Conservation (phyloP, 495 filamentous ascomycete species). For the Hypomontagnella submonticulosa region DNA sequence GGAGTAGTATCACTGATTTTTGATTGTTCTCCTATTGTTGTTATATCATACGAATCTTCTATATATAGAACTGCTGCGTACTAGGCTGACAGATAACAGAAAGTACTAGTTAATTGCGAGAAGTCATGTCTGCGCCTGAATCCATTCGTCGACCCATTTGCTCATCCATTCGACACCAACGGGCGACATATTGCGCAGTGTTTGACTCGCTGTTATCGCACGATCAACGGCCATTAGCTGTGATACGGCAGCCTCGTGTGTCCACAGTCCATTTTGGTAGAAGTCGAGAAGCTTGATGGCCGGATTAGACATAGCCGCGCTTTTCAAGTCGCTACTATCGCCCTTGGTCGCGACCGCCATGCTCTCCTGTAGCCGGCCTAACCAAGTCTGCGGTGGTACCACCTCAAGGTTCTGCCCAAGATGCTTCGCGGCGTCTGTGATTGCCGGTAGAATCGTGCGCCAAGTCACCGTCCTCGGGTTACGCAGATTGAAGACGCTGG, state of each 20-base stretch:
- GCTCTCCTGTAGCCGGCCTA: constrained; percentile 8
- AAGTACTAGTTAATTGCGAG: no score
- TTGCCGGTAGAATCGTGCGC: constrained; percentile 4
- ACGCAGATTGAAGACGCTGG: constrained; percentile 22
- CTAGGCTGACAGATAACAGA: no score
- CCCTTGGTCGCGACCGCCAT: constrained; percentile 1
- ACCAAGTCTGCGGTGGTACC: constrained; percentile 20
- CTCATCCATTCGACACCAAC: constrained; percentile 26
- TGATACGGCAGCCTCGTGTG: neutral
- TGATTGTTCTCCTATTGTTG: no score
- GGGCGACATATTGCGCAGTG: constrained; percentile 27
- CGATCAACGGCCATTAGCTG: constrained; percentile 18
- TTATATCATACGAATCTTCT: no score
- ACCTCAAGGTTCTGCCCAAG: constrained; percentile 4
- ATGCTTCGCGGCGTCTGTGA: neutral
- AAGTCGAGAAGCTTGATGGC: constrained; percentile 22
- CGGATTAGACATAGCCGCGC: constrained; percentile 9
- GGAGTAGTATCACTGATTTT: no score
- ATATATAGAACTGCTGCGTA: no score
- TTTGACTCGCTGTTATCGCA: constrained; percentile 17
- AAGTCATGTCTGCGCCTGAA: neutral
- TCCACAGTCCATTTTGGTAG: constrained; percentile 31
- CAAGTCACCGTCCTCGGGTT: constrained; percentile 18
- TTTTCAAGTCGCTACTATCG: neutral
- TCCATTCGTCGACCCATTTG: constrained; percentile 44